Evolutionary conservation across 805 yeast species (phyloP).

Genomic region (Starmerella bacillaris): DNA sequence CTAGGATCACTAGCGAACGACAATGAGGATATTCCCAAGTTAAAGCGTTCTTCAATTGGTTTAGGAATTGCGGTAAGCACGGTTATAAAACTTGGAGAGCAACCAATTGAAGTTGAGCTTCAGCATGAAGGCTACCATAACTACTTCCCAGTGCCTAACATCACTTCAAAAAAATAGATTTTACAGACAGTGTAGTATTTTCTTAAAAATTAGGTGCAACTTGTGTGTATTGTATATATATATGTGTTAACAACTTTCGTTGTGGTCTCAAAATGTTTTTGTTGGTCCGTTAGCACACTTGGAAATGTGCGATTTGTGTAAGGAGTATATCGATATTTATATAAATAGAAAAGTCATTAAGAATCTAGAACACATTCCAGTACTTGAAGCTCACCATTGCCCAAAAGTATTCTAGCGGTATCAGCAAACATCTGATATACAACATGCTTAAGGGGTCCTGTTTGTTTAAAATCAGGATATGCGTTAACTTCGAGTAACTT

Average conservation of each 20-base stretch:
- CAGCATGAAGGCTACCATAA: constrained; percentile 27
- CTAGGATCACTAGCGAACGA: constrained; percentile 8
- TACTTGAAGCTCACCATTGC: too few relatives aligned
- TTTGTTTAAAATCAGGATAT: constrained; percentile 92
- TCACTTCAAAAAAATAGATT: not conserved
- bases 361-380: too few relatives aligned
- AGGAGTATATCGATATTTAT: too few relatives aligned
- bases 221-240: too few relatives aligned
- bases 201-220: too few relatives aligned
- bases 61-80: constrained; percentile 11
- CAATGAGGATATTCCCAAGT: constrained; percentile 13
- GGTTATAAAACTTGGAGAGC: constrained; percentile 5
- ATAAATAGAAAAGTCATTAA: too few relatives aligned
- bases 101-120: constrained; percentile 15
- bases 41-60: constrained; percentile 15
- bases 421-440: constrained; percentile 50
- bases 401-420: too few relatives aligned
- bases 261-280: too few relatives aligned
- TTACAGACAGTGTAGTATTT: too few relatives aligned
- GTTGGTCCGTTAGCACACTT: too few relatives aligned
- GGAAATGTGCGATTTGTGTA: too few relatives aligned
- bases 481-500: constrained; percentile 71
- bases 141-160: constrained; percentile 29
- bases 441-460: constrained; percentile 58
- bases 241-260: too few relatives aligned